phyloP scores from a whole-genome alignment of 2,329 filamentous ascomycete species.

The Corniculantispora saksenae region DNA sequence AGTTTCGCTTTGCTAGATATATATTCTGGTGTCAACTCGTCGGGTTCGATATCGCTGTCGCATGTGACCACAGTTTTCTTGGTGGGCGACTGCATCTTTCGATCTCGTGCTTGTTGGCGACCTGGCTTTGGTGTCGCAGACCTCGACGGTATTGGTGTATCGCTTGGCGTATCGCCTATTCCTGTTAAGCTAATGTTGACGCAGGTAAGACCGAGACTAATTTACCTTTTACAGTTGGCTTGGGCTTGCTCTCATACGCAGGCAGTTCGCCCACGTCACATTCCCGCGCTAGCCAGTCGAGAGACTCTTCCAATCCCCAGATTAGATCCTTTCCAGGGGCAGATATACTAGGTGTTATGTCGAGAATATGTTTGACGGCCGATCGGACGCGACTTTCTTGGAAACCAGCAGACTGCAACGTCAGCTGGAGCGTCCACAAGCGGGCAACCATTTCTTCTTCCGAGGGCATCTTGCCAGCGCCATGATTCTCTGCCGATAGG shows the following conservation, averaged over 20 bases:
- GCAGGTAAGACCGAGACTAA: neutral
- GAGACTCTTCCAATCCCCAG: constrained; percentile 83
- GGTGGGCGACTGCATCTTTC: constrained; percentile 30
- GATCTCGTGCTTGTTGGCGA: constrained; percentile 25
- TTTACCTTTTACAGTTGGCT: constrained; percentile 40
- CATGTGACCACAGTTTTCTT: constrained; percentile 53
- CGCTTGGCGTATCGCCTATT: constrained; percentile 42
- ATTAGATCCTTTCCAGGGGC: constrained; percentile 62
- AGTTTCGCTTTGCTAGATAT: constrained; percentile 70
- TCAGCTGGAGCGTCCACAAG: constrained; percentile 81
- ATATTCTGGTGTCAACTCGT: constrained; percentile 74
- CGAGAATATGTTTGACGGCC: constrained; percentile 65
- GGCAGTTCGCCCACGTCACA: constrained; percentile 69
- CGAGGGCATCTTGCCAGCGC: constrained; percentile 54
- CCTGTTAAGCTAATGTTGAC: neutral
- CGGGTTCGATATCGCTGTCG: constrained; percentile 72
- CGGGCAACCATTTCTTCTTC: constrained; percentile 80
- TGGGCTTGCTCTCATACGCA: constrained; percentile 59
- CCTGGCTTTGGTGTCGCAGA: constrained; percentile 49
- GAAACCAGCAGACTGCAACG: constrained; percentile 70
- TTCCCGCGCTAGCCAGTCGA: constrained; percentile 88
- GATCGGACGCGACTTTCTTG: constrained; percentile 61
- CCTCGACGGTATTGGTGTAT: constrained; percentile 53
- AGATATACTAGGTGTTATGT: constrained; percentile 64
- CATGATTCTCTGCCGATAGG: constrained; percentile 45